Evolutionary conservation across 345 rosid genomes (phyloP), one percentile per base, ranked within the genome.

Genomic region (Toxicodendron radicans): DNA sequence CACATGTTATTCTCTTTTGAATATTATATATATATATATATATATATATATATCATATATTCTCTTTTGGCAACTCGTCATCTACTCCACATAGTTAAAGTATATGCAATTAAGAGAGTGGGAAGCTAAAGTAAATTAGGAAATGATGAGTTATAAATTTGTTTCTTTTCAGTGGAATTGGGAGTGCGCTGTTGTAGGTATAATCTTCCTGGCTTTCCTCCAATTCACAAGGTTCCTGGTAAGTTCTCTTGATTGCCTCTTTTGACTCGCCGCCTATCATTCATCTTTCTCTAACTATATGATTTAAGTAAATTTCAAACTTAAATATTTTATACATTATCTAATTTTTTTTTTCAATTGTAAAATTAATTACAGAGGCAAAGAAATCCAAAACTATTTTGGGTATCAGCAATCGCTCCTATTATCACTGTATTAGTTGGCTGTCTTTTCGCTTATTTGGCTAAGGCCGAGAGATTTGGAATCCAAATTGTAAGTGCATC

Each of bases 391-490:
- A 95, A 82, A 75, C 82, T 92, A 46, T 95, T 95, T 76, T 92
- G 97, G 99, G 87, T 89, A 60, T 87, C 97, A 9, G 97, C 97
- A 13, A 83, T 92, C 78, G 87, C 91, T 78, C 97, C 99, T 51
- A 87, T 95, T 93, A 75, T 82, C 64, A 84, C 87, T 1, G 97
- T 95, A 20, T 45, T 89, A 11, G 76, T 87, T 2, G 97, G 97
- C 43, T 87, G 93, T 57, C 61, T 91, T 35, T 85, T 92, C 60
- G 89, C 97, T 32, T 92, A 80, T 79, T 73, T 92, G 32, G 84
- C 82, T 7, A 85, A 83, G 11, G 92, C 78, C 2, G 79, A 85
- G 11, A 83, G 83, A 63, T 87, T 88, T 58, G 94, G 95, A 23
- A 85, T 95, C 79, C 79, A 76, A 81, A 92, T 85, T n/a, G 97